A percentile compares a stretch with the other conserved stretches of the same genome.
Evolutionary conservation across 495 filamentous ascomycete genomes (phyloP).

Genomic region (Podospora anserina): DNA sequence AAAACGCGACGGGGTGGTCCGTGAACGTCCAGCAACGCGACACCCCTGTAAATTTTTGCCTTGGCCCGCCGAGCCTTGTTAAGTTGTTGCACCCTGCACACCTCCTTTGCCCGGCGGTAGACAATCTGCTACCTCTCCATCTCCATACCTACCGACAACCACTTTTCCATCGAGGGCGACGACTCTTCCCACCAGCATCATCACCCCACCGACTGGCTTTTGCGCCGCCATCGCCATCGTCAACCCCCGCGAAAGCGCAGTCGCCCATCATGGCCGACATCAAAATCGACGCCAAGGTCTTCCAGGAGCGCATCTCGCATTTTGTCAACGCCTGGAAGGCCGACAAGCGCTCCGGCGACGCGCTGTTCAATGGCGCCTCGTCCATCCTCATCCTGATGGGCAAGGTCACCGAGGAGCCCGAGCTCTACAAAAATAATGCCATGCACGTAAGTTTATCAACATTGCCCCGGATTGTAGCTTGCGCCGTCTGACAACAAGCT

Average conservation of each 20-base stretch:
- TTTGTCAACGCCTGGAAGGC: conserved; percentile 90
- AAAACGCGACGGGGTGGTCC: conserved; percentile 19
- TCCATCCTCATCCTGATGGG: conserved; percentile 89
- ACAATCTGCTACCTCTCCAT: background rate
- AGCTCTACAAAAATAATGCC: conserved; percentile 90
- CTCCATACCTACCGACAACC: conserved; percentile 13
- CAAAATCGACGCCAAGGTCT: conserved; percentile 85
- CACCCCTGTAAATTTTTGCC: conserved; percentile 19
- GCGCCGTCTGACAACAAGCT: conserved; percentile 18
- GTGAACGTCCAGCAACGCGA: conserved; percentile 22
- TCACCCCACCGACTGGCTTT: conserved; percentile 14
- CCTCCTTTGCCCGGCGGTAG: background rate
- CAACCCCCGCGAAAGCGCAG: conserved; percentile 27
- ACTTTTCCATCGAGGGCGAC: background rate
- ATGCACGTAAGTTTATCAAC: conserved; percentile 68
- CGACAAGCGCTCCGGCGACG: conserved; percentile 80
- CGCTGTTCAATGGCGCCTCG: conserved; percentile 75
- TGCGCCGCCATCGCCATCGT: conserved; percentile 30
- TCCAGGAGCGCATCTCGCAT: conserved; percentile 85
- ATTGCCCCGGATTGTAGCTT: background rate
- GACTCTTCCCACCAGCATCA: conserved; percentile 11
- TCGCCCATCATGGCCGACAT: conserved; percentile 58
- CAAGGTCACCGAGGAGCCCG: conserved; percentile 81
- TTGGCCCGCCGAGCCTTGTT: conserved; percentile 14
- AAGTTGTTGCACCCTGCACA: background rate